These are phyloP conservation scores for Podospora tetraspora DNA, from an alignment of 495 filamentous ascomycete genomes.

Conservation along the genomic window DNA sequence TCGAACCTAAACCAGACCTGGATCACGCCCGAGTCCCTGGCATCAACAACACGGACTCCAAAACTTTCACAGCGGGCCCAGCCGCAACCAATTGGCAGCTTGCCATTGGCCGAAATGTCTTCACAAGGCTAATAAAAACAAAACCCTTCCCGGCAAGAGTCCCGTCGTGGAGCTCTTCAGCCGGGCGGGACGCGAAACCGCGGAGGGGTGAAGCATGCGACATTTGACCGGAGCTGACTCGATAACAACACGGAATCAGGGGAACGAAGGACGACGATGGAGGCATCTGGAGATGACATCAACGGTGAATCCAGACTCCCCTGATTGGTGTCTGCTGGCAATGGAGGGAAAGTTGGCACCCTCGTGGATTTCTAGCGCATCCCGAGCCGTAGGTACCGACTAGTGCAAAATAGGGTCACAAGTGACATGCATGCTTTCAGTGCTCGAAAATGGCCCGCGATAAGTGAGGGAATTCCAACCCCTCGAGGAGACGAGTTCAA, in stretches of 20 bases:
- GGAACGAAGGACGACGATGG: background rate
- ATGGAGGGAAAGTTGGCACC: background rate
- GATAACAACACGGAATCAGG: background rate
- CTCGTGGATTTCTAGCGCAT: background rate
- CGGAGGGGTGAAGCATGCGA: slow-evolving; percentile 9
- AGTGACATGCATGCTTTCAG: background rate
- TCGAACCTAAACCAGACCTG: background rate
- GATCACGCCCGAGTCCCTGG: background rate
- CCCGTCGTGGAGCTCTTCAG: slow-evolving; percentile 27
- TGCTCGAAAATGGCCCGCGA: background rate
- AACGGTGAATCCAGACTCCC: background rate
- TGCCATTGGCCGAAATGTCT: slow-evolving; percentile 16
- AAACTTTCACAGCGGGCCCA: slow-evolving; percentile 6
- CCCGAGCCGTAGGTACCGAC: background rate
- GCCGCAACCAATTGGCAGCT: slow-evolving; percentile 8
- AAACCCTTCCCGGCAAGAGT: slow-evolving; percentile 1
- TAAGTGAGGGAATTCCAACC: background rate
- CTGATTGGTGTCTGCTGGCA: background rate
- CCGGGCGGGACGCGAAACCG: slow-evolving; percentile 24
- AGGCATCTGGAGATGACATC: background rate
- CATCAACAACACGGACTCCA: background rate
- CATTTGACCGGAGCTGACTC: slow-evolving; percentile 9
- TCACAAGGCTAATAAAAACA: slow-evolving; percentile 20
- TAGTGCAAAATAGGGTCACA: background rate
- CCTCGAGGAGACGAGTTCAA: background rate